A percentile compares a stretch with the other conserved stretches of the same genome.
These are phyloP conservation scores for Oryza glaberrima DNA, from an alignment of 176 grass and related monocot species.

Conservation along the genomic window DNA sequence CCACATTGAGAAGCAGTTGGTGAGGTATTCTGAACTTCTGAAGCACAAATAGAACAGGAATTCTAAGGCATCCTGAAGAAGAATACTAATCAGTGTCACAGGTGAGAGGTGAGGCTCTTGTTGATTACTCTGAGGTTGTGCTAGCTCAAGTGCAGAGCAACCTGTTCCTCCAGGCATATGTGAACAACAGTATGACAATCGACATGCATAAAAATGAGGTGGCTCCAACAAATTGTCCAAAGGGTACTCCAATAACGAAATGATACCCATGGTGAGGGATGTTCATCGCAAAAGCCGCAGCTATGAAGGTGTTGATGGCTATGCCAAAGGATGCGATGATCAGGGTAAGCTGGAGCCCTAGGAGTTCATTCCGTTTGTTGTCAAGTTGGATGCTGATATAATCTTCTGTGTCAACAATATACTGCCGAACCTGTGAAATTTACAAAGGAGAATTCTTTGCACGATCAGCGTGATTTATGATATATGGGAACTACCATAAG, in stretches of 20 bases:
- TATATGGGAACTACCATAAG: background rate
- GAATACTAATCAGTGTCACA: background rate
- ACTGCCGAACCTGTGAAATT: conserved; percentile 54
- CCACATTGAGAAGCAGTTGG: background rate
- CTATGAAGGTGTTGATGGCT: conserved; percentile 62
- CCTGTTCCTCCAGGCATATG: background rate
- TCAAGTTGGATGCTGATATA: conserved; percentile 86
- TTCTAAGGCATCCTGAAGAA: background rate
- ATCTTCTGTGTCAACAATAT: conserved; percentile 82
- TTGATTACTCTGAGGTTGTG: background rate
- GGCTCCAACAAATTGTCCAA: conserved; percentile 59
- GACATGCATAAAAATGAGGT: conserved; percentile 37
- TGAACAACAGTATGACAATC: background rate
- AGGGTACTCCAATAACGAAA: conserved; percentile 19
- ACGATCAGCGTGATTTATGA: background rate
- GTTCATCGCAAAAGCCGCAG: conserved; percentile 71
- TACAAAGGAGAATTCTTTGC: conserved; percentile 12
- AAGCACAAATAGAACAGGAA: background rate
- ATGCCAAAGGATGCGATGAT: conserved; percentile 70
- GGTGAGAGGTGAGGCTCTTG: background rate
- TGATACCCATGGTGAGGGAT: conserved; percentile 32
- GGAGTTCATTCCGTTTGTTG: conserved; percentile 74
- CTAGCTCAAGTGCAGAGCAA: background rate
- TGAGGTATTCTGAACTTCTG: background rate
- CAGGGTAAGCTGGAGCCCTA: conserved; percentile 59